phyloP scores from a whole-genome alignment of 2,329 filamentous ascomycete species.

The Neospermospora avenae region DNA sequence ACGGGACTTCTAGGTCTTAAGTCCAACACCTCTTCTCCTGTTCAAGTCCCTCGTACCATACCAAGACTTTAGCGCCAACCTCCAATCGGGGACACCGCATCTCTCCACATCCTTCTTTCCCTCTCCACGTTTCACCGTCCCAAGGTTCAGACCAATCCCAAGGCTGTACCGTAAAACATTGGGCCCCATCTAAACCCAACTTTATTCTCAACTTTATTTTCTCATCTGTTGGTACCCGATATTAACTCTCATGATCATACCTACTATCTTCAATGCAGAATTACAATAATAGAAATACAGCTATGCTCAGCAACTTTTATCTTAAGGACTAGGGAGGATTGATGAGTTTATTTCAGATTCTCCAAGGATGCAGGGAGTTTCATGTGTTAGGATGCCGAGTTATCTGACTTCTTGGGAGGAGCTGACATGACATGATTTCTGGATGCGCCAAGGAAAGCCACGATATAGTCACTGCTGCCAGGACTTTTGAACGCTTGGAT shows the following conservation, averaged over 20 bases:
- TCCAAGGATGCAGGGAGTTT: not conserved
- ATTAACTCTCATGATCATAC: no score
- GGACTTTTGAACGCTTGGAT: not conserved
- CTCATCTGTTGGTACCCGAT: no score
- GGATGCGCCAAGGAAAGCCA: not conserved
- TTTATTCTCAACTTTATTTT: not conserved
- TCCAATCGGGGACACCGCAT: not conserved
- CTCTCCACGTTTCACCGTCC: not conserved
- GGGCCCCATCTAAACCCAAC: no score
- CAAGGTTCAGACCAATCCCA: not conserved
- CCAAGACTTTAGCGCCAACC: not conserved
- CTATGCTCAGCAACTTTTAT: no score
- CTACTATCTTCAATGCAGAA: no score
- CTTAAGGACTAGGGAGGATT: no score
- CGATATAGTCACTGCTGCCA: not conserved
- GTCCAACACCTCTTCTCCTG: not conserved
- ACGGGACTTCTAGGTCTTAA: not conserved
- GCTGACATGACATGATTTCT: conserved; percentile 1
- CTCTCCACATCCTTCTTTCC: not conserved
- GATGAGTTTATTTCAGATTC: no score
- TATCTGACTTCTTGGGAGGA: not conserved
- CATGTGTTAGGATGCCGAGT: not conserved
- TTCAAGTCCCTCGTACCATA: not conserved
- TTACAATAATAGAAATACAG: no score
- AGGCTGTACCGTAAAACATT: no score